phyloP scores from a whole-genome alignment of 768 basidiomycete genomes.

The Xerocomellus dryophilus region DNA sequence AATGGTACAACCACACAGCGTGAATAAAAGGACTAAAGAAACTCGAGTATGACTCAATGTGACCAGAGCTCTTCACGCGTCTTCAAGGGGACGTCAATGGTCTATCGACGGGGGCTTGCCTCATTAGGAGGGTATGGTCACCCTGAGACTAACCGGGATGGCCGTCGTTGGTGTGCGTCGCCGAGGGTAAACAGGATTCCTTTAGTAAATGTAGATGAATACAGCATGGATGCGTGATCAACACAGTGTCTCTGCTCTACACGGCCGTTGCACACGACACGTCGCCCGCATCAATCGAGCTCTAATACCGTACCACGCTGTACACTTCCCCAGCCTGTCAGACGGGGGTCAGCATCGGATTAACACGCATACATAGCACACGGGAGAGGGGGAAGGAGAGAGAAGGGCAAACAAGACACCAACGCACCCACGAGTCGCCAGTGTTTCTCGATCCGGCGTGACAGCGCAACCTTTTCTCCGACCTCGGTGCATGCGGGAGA shows the following conservation, averaged over 20 bases:
- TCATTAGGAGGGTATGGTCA: too few relatives aligned
- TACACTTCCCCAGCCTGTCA: conserved; percentile 69
- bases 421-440: conserved; percentile 92
- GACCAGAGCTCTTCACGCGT: too few relatives aligned
- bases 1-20: too few relatives aligned
- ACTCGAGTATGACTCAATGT: too few relatives aligned
- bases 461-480: conserved; percentile 95
- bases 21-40: too few relatives aligned
- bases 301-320: conserved; percentile 83
- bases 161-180: background rate
- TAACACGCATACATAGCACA: too few relatives aligned
- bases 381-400: background rate
- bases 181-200: background rate
- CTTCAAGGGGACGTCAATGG: too few relatives aligned
- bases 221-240: background rate
- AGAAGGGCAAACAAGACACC: background rate
- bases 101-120: too few relatives aligned
- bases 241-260: background rate
- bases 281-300: conserved; percentile 48
- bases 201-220: background rate
- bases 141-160: background rate
- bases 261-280: background rate
- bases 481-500: conserved; percentile 95
- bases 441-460: conserved; percentile 94
- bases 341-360: background rate